A percentile compares a stretch with the other conserved stretches of the same genome.
These are phyloP conservation scores for Penicillium alfredii DNA, from an alignment of 495 filamentous ascomycete genomes.

Conservation along the genomic window DNA sequence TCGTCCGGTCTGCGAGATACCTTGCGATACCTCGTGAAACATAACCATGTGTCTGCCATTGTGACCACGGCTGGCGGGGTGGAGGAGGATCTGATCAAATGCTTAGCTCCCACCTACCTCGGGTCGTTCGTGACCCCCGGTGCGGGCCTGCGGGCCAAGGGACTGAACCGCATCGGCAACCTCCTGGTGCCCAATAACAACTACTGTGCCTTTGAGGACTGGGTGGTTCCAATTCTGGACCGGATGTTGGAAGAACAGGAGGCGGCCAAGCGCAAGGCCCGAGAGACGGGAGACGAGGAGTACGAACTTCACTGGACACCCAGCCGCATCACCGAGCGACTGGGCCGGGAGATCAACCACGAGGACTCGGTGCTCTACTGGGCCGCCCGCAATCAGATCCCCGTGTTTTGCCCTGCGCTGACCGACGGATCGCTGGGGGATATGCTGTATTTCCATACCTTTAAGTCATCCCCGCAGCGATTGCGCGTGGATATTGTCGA, in stretches of 20 bases:
- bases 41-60: slow-evolving; percentile 82
- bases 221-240: slow-evolving; percentile 88
- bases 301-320: slow-evolving; percentile 84
- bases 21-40: slow-evolving; percentile 84
- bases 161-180: slow-evolving; percentile 93
- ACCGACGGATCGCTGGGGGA: slow-evolving; percentile 94
- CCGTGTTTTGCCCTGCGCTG: slow-evolving; percentile 91
- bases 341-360: slow-evolving; percentile 89
- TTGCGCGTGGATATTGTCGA: slow-evolving; percentile 82
- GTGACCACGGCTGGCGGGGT: slow-evolving; percentile 96
- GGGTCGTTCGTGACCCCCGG: slow-evolving; percentile 74
- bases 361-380: slow-evolving; percentile 86
- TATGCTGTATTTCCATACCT: slow-evolving; percentile 97
- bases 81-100: slow-evolving; percentile 98
- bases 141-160: slow-evolving; percentile 67
- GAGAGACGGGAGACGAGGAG: slow-evolving; percentile 49
- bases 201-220: slow-evolving; percentile 96
- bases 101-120: slow-evolving; percentile 87
- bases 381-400: slow-evolving; percentile 89
- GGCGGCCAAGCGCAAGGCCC: slow-evolving; percentile 47
- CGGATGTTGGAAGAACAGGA: slow-evolving; percentile 91
- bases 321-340: slow-evolving; percentile 72
- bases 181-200: slow-evolving; percentile 94
- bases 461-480: slow-evolving; percentile 70
- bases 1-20: slow-evolving; percentile 91